Base-by-base conservation (phyloP, 2,329 filamentous ascomycete genomes). In the Calonectria ilicicola region DNA sequence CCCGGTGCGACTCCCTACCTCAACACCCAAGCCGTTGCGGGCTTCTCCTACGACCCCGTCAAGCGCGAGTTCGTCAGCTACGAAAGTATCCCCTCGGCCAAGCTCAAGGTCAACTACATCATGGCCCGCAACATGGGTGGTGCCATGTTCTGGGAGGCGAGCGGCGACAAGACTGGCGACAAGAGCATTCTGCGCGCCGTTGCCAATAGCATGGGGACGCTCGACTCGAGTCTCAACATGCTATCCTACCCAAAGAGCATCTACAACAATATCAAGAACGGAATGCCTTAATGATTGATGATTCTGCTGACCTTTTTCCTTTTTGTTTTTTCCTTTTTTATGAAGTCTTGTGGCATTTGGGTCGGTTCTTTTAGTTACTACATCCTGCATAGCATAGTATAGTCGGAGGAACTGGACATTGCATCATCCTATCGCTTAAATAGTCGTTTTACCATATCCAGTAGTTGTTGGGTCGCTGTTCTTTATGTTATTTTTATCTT, bases 111-210 rank as follows among this genome's bases (percentile, higher is more conserved):
- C 0, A 81, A 85, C 10, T 97, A 93, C 79, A 87, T 97, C 75
- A 84, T 86, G 76, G 78, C 85, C 26, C 86, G 87, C 66, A 86
- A 89, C 0, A 88, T 97, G 1, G 94, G 93, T 1, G 95, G 95
- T 15, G 92, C 90, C 0, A 94, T 97, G 87, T 97, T 93, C 89
- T 98, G 95, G 95, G 94, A 97, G 83, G 92, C 91, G 12, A 93
- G 91, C 75, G 92, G 91, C 15, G 95, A 97, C 79, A 85, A 82
- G 75, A 77, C 74, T 0, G 88, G 86, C 38, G 80, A 78, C 1
- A 74, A 78, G 23, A 95, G 93, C 77, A 84, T 97, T 74, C 90
- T 94, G 23, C 81, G 84, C 21, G 87, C 87, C 9, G 80, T 90
- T 73, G 86, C 87, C 3, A 83, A 82, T 46, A 80, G 77, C 4